phyloP scores from a whole-genome alignment of 31 red algal species.

The Endocladia muricata region DNA sequence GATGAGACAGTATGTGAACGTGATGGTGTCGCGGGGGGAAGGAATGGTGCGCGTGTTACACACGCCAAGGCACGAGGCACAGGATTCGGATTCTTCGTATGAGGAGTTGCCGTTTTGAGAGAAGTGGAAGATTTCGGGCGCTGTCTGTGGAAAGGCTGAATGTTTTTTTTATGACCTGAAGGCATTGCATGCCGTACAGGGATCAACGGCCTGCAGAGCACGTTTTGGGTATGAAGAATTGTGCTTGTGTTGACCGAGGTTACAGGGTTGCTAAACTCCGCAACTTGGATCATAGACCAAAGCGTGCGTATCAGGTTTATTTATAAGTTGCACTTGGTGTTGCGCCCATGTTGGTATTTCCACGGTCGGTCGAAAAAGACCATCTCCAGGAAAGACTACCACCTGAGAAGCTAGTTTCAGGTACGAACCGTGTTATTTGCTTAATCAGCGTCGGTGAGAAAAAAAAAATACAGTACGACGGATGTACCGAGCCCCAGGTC shows the following conservation, averaged over 20 bases:
- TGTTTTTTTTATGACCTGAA: neutral
- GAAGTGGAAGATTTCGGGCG: neutral
- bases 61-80: neutral
- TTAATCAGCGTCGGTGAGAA: too few species aligned
- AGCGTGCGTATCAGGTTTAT: neutral
- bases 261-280: neutral
- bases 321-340: too few species aligned
- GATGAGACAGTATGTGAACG: neutral
- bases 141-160: neutral
- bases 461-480: too few species aligned
- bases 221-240: neutral
- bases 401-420: too few species aligned
- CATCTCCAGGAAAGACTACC: too few species aligned
- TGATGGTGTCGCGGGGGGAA: neutral
- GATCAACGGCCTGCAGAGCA: neutral
- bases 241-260: neutral
- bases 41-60: neutral
- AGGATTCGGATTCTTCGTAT: neutral
- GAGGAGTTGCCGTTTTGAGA: neutral
- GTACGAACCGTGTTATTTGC: too few species aligned
- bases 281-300: neutral
- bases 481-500: too few species aligned
- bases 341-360: too few species aligned
- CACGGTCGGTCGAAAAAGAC: too few species aligned
- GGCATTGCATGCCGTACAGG: neutral